Evolutionary conservation across 1,139 yeast species (phyloP).

Genomic region (Geotrichum cucujoidarum): DNA sequence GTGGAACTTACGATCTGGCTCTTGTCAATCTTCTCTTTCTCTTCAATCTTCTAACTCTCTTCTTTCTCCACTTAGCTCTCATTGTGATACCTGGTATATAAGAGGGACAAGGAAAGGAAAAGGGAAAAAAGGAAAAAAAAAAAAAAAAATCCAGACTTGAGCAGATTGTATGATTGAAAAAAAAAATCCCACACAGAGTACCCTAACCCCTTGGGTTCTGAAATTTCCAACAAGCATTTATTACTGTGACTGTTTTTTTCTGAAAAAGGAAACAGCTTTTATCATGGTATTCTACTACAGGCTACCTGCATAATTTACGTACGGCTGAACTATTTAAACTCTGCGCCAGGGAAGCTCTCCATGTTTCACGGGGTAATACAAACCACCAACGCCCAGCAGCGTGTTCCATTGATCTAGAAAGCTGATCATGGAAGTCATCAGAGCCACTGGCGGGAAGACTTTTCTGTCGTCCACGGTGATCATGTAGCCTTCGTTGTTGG

Average conservation of each 20-base stretch:
- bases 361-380: constrained; percentile 51
- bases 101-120: constrained; percentile 12
- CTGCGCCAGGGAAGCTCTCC: constrained; percentile 56
- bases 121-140: constrained; percentile 6
- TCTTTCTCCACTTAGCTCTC: constrained; percentile 77
- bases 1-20: constrained; percentile 61
- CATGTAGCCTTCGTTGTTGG: constrained; percentile 49
- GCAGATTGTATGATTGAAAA: background rate
- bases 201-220: background rate
- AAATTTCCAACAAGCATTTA: background rate
- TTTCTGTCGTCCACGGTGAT: constrained; percentile 50
- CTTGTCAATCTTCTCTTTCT: constrained; percentile 99
- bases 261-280: background rate
- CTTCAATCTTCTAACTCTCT: constrained; percentile 99
- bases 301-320: background rate
- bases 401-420: constrained; percentile 67
- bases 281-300: background rate
- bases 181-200: background rate
- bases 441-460: constrained; percentile 52
- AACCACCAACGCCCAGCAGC: constrained; percentile 54
- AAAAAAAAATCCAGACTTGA: background rate
- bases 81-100: constrained; percentile 21
- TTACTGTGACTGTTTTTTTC: constrained; percentile 1
- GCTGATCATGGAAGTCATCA: constrained; percentile 55
- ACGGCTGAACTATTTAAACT: constrained; percentile 36